These are phyloP conservation scores for Fusarium floridanum DNA, from an alignment of 2,329 filamentous ascomycete species.

Conservation along the genomic window DNA sequence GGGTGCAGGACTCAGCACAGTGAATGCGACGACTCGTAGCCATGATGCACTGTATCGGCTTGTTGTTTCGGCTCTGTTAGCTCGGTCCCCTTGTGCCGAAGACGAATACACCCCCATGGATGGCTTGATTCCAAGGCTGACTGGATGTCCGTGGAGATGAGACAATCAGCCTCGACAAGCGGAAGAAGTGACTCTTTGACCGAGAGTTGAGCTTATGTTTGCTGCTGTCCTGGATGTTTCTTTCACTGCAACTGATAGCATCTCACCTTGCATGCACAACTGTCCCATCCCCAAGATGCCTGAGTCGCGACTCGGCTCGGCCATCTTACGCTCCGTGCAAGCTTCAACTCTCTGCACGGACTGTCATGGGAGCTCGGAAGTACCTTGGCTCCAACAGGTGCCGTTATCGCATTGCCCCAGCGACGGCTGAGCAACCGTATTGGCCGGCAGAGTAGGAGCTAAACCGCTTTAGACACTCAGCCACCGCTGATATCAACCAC, in stretches of 20 bases:
- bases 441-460: conserved; percentile 35
- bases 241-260: background rate
- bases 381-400: conserved; percentile 38
- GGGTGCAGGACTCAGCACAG: conserved; percentile 19
- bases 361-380: conserved; percentile 43
- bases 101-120: conserved; percentile 20
- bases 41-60: conserved; percentile 37
- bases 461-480: conserved; percentile 41
- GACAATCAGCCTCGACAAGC: conserved; percentile 28
- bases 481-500: conserved; percentile 50
- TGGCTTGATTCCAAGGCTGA: conserved; percentile 36
- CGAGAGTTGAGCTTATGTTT: background rate
- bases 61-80: conserved; percentile 11
- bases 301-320: conserved; percentile 33
- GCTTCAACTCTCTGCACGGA: conserved; percentile 25
- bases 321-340: conserved; percentile 30
- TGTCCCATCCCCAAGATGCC: conserved; percentile 7
- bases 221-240: background rate
- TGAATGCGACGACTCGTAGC: conserved; percentile 16
- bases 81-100: conserved; percentile 29
- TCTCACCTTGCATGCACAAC: background rate
- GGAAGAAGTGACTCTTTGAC: background rate
- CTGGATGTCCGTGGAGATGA: conserved; percentile 29
- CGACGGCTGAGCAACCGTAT: conserved; percentile 45
- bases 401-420: conserved; percentile 53